These are phyloP conservation scores for Saccharomyces jurei DNA, from an alignment of 805 yeast species.

Conservation along the genomic window DNA sequence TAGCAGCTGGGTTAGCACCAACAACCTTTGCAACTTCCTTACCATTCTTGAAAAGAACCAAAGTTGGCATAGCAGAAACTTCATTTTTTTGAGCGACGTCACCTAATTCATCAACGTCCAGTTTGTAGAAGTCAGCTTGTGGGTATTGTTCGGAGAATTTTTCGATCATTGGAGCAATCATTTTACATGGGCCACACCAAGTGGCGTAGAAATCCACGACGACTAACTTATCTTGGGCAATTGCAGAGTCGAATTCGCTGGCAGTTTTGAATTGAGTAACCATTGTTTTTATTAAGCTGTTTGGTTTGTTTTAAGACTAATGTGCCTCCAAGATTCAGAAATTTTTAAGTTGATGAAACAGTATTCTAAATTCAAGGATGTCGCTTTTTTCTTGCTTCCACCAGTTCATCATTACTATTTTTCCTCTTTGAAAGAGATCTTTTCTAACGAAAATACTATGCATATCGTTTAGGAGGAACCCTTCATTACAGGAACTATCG, in stretches of 20 bases:
- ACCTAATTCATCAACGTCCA: slow-evolving; percentile 82
- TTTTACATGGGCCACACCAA: slow-evolving; percentile 99
- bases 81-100: slow-evolving; percentile 62
- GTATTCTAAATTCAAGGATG: not conserved
- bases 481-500: not conserved
- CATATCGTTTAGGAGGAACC: not conserved
- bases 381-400: not conserved
- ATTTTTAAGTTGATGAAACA: not conserved
- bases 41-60: slow-evolving; percentile 76
- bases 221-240: slow-evolving; percentile 60
- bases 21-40: slow-evolving; percentile 68
- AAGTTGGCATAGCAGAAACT: slow-evolving; percentile 57
- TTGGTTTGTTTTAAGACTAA: not conserved
- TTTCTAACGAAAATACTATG: not conserved
- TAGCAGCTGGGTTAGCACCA: slow-evolving; percentile 84
- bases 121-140: slow-evolving; percentile 68
- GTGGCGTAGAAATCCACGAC: slow-evolving; percentile 94
- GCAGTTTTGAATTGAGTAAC: slow-evolving; percentile 43
- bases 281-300: slow-evolving; percentile 32
- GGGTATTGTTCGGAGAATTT: slow-evolving; percentile 60
- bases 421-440: not conserved
- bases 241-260: slow-evolving; percentile 60
- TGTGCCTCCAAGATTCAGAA: not conserved
- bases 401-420: not conserved
- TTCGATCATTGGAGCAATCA: slow-evolving; percentile 89